Evolutionary conservation across 2,329 filamentous ascomycete genomes (phyloP).

Genomic region (Trichoderma breve): DNA sequence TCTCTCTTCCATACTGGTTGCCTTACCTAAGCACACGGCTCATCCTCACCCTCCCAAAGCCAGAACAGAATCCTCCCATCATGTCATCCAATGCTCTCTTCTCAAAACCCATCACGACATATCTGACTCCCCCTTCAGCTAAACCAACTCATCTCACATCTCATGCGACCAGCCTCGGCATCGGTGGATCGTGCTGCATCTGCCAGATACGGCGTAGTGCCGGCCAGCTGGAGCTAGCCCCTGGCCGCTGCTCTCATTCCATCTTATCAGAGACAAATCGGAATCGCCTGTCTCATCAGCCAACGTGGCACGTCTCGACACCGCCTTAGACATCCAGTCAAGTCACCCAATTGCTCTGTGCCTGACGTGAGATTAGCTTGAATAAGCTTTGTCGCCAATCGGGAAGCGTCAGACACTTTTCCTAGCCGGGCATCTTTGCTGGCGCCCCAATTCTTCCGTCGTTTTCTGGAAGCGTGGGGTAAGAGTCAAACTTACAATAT

Average conservation of each 20-base stretch:
- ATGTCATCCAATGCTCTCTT: not conserved
- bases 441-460: not conserved
- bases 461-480: constrained; percentile 10
- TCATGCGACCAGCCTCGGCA: not conserved
- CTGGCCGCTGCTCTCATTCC: not conserved
- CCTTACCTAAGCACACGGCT: not conserved
- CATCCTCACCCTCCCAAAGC: not conserved
- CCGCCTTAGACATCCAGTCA: not conserved
- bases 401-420: not conserved
- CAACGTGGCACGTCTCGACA: constrained; percentile 15
- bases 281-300: constrained; percentile 4
- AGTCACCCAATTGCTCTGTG: not conserved
- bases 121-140: not conserved
- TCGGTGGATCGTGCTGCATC: not conserved
- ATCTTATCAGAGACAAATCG: constrained; percentile 2
- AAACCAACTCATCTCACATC: not conserved
- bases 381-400: constrained; percentile 10
- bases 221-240: constrained; percentile 6
- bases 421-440: not conserved
- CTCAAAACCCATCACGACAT: not conserved
- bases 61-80: not conserved
- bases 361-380: constrained; percentile 2
- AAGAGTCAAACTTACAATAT: not conserved
- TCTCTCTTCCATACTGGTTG: not conserved
- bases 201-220: not conserved